A percentile compares a stretch with the other conserved stretches of the same genome.
phyloP scores from a whole-genome alignment of 148 eudicot species.

The Persicaria maculosa region DNA sequence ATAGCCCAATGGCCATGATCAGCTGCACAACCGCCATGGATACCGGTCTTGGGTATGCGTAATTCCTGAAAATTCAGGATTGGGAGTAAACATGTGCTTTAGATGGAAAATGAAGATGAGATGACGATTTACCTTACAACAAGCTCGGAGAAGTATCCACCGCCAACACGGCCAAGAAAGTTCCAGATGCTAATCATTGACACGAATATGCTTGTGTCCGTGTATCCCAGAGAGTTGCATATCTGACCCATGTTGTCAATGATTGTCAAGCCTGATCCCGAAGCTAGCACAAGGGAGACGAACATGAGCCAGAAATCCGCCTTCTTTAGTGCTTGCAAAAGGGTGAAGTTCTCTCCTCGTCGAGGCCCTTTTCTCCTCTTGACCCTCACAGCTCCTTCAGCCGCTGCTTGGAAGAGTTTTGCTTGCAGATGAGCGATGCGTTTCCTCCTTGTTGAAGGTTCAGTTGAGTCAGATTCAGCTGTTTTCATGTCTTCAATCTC shows the following conservation, averaged over 20 bases:
- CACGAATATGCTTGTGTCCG: slow-evolving; percentile 37
- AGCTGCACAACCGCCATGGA: slow-evolving; percentile 49
- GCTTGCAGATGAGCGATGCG: slow-evolving; percentile 47
- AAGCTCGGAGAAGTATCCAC: slow-evolving; percentile 64
- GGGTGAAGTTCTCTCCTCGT: slow-evolving; percentile 48
- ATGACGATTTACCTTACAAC: slow-evolving; percentile 32
- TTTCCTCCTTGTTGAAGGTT: slow-evolving; percentile 24
- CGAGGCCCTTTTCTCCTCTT: slow-evolving; percentile 41
- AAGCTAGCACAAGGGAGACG: slow-evolving; percentile 32
- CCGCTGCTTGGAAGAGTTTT: slow-evolving; percentile 51
- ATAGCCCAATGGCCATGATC: slow-evolving; percentile 41
- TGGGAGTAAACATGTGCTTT: too few species aligned
- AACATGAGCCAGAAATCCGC: slow-evolving; percentile 38
- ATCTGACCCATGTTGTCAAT: slow-evolving; percentile 66
- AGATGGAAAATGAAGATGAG: not conserved
- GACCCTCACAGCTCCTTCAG: slow-evolving; percentile 52
- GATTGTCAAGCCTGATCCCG: slow-evolving; percentile 49
- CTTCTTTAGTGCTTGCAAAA: slow-evolving; percentile 38
- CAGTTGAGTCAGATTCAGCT: slow-evolving; percentile 21
- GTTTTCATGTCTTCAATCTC: slow-evolving; percentile 38
- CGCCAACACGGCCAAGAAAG: slow-evolving; percentile 68
- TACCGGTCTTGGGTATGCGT: slow-evolving; percentile 53
- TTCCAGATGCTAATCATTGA: slow-evolving; percentile 64
- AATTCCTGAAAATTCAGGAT: slow-evolving; percentile 23
- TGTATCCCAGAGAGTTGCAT: slow-evolving; percentile 37